Percentiles rank a stretch among this genome's conserved stretches.
These are phyloP conservation scores for Trichoderma virens DNA, from an alignment of 495 filamentous ascomycete species.

Conservation along the genomic window DNA sequence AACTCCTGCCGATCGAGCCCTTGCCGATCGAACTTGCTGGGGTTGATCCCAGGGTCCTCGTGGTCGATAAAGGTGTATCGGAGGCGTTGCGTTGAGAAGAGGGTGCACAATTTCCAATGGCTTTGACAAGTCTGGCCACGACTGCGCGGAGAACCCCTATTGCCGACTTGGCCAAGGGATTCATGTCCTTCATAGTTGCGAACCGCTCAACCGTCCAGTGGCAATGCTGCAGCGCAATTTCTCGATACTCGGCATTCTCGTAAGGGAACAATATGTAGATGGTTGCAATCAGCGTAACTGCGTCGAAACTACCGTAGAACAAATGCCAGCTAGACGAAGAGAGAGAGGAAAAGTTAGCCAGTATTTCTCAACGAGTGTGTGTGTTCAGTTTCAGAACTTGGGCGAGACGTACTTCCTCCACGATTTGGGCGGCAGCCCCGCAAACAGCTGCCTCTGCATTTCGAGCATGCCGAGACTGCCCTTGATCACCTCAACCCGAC, in stretches of 20 bases:
- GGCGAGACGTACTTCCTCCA: conserved; percentile 39
- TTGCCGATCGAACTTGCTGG: neutral
- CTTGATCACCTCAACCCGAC: conserved; percentile 44
- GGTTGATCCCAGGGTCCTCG: neutral
- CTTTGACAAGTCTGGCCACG: conserved; percentile 35
- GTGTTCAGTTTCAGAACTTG: neutral
- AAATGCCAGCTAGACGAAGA: conserved; percentile 27
- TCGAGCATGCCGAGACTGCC: conserved; percentile 48
- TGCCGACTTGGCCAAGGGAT: conserved; percentile 45
- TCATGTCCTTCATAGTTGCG: conserved; percentile 39
- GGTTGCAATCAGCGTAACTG: conserved; percentile 51
- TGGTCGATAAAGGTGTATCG: neutral
- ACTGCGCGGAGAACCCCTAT: conserved; percentile 43
- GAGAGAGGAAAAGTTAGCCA: neutral
- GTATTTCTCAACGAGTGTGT: neutral
- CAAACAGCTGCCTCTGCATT: conserved; percentile 44
- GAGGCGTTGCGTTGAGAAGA: neutral
- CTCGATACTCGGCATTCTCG: conserved; percentile 34
- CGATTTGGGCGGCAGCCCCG: conserved; percentile 38
- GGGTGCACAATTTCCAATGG: conserved; percentile 25
- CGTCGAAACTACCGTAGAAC: conserved; percentile 55
- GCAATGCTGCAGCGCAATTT: conserved; percentile 42
- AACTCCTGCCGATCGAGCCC: neutral
- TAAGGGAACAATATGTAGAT: conserved; percentile 48
- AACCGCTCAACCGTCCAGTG: conserved; percentile 47